These are phyloP conservation scores for Eucalyptus urophylla DNA, from an alignment of 345 rosid genomes.

Conservation along the genomic window DNA sequence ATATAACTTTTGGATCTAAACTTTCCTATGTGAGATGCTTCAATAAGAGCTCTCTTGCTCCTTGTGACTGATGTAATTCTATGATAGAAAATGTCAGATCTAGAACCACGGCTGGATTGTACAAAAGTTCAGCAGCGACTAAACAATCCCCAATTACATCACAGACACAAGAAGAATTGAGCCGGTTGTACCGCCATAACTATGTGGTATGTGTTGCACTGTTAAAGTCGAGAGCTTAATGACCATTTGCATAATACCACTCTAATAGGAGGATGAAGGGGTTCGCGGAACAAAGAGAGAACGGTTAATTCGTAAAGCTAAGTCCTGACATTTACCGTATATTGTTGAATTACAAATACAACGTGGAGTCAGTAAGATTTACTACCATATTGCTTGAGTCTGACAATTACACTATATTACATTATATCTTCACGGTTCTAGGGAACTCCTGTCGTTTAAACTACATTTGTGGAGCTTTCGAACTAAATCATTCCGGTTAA, in stretches of 20 bases:
- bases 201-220: too few relatives aligned
- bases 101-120: constrained; percentile 40
- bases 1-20: neutral
- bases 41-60: neutral
- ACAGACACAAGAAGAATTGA: constrained; percentile 37
- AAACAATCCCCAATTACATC: constrained; percentile 40
- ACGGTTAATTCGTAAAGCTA: too few relatives aligned
- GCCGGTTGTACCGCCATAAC: constrained; percentile 17
- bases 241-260: too few relatives aligned
- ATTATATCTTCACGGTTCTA: neutral
- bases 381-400: too few relatives aligned
- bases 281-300: too few relatives aligned
- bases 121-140: constrained; percentile 52
- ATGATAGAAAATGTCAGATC: constrained; percentile 20
- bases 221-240: too few relatives aligned
- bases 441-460: neutral
- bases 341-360: too few relatives aligned
- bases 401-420: too few relatives aligned
- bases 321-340: too few relatives aligned
- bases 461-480: neutral
- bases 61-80: neutral
- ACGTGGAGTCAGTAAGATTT: too few relatives aligned
- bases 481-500: neutral
- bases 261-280: too few relatives aligned
- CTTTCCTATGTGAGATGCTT: neutral